Conservation (phyloP, 1,284 basidiomycete species). For the Ceratobasidium sp. region DNA sequence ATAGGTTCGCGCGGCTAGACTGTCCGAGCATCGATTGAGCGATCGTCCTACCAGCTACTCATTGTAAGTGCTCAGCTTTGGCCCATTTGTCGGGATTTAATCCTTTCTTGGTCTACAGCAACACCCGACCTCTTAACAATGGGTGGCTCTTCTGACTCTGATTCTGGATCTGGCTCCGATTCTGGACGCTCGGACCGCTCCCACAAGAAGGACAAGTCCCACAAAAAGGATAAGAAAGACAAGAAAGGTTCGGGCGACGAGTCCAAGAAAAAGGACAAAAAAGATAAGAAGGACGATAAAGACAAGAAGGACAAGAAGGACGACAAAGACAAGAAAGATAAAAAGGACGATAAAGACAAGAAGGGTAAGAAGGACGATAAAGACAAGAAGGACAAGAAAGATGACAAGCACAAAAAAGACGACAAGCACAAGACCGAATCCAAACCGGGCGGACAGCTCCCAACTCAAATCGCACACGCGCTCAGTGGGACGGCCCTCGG, state of each 20-base stretch:
- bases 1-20: too few species aligned
- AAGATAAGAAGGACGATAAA: constrained; percentile 4
- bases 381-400: constrained; percentile 3
- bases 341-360: not conserved
- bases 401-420: constrained; percentile 16
- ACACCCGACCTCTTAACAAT: not conserved
- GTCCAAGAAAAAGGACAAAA: not conserved
- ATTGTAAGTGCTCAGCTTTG: too few species aligned
- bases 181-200: constrained; percentile 28
- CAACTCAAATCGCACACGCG: constrained; percentile 20
- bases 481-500: constrained; percentile 24
- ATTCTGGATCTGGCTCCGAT: constrained; percentile 11
- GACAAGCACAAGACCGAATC: constrained; percentile 27
- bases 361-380: not conserved
- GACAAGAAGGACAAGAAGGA: not conserved
- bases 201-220: constrained; percentile 25
- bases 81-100: too few species aligned
- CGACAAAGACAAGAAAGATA: not conserved
- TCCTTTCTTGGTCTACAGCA: not conserved
- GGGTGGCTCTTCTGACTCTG: constrained; percentile 29
- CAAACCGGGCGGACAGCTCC: not conserved
- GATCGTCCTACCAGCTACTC: too few species aligned
- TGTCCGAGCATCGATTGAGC: too few species aligned
- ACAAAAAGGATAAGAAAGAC: constrained; percentile 9
- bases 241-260: constrained; percentile 15